A percentile compares a stretch with the other conserved stretches of the same genome.
phyloP scores from a whole-genome alignment of 176 grass and related monocot genomes.

The Oryza officinalis region DNA sequence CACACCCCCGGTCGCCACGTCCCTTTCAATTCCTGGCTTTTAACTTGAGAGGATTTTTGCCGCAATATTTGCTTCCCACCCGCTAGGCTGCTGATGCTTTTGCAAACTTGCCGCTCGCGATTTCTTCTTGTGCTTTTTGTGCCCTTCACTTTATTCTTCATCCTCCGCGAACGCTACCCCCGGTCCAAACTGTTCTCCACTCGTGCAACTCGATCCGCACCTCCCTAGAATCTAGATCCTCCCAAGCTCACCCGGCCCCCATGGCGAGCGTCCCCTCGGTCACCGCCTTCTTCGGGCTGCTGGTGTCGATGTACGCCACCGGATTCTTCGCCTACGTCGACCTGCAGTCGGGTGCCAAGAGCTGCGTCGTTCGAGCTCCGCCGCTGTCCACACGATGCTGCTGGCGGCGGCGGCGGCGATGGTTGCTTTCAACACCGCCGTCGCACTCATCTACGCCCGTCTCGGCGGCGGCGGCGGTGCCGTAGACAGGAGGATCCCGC shows the following conservation, averaged over 20 bases:
- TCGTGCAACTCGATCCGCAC: neutral
- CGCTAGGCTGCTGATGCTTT: too few relatives aligned
- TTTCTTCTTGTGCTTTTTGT: too few relatives aligned
- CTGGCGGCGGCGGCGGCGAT: neutral
- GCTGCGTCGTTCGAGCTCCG: neutral
- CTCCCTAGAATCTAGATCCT: neutral
- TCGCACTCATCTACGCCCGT: neutral
- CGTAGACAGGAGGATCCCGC: neutral
- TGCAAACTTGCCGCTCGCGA: too few relatives aligned
- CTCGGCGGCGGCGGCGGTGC: neutral
- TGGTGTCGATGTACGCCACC: neutral
- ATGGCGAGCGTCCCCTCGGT: neutral
- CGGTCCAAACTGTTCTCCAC: neutral
- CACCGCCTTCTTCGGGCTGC: neutral
- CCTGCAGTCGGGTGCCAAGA: neutral
- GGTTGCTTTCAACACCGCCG: neutral
- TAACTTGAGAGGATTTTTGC: too few relatives aligned
- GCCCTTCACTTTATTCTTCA: too few relatives aligned
- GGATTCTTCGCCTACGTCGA: neutral
- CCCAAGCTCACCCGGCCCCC: neutral
- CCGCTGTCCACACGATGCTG: neutral
- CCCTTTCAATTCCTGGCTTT: too few relatives aligned
- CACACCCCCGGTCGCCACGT: too few relatives aligned
- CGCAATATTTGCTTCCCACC: too few relatives aligned
- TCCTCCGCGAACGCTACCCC: neutral